Evolutionary conservation across 495 filamentous ascomycete species (phyloP), one percentile per base, ranked within the genome.

Genomic region (Penicillium paradoxum): DNA sequence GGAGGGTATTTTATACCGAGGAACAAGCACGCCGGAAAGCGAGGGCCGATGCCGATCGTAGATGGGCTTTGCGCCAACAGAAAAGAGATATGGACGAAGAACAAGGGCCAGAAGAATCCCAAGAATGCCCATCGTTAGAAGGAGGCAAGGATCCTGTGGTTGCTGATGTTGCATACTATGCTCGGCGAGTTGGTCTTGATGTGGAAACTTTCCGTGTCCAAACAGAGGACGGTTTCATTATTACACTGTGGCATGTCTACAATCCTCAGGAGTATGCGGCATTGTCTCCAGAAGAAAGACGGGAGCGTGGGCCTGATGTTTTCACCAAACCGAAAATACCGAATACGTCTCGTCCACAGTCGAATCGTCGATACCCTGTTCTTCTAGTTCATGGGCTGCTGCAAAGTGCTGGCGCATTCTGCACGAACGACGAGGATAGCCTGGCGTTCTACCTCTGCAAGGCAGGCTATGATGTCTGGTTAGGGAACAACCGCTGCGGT

Each of bases 401-500:
- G 3, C 93, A 97, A 72, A 88, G 82, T 50, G 79, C 89, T 1
- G 92, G 92, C 13, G 87, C 93, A 8, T 97, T 89, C 59, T 96
- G 91, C 62, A 81, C 83, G 54, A 96, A 92, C 67, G 92, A 96
- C 65, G 90, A 96, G 57, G 83, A 88, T 62, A 90, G 86, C 19
- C 77, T 97, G 14, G 92, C 93, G 8, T 97, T 97, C 71, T 96
- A 81, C 65, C 83, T 97, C 24, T 88, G 85, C 74, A 96, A 96
- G 66, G 84, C 79, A 0, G 92, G 92, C n/a, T 97, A 88, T 69
- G 92, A 97, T 65, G 89, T 97, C 45, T 97, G 91, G 91, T 78
- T 97, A 4, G 92, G 93, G 6, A 96, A 96, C 66, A 96, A 96
- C 63, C 84, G 92, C 19, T 97, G 93, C 64, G 93, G 91, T 11